Evolutionary conservation across 2,329 filamentous ascomycete genomes (phyloP).

Genomic region (Pseudonectria buxi): DNA sequence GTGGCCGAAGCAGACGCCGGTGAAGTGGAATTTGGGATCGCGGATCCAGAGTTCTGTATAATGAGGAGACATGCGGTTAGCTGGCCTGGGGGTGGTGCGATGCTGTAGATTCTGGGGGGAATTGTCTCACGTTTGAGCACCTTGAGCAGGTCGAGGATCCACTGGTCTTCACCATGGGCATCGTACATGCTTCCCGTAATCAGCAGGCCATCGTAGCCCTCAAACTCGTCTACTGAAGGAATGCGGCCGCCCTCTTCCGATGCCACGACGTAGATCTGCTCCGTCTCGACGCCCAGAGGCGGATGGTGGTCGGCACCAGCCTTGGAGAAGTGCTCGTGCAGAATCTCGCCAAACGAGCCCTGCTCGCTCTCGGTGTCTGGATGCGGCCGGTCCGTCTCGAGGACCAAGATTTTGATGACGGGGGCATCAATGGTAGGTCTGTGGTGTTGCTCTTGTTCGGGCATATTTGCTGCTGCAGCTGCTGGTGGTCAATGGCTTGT

Average conservation of each 20-base stretch:
- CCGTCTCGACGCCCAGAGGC: constrained; percentile 46
- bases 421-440: constrained; percentile 18
- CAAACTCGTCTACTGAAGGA: constrained; percentile 42
- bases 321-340: constrained; percentile 42
- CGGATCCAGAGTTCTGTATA: constrained; percentile 44
- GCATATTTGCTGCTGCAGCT: neutral
- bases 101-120: too few species aligned
- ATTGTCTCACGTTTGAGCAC: constrained; percentile 35
- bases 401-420: constrained; percentile 39
- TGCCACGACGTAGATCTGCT: constrained; percentile 48
- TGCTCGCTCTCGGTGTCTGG: constrained; percentile 40
- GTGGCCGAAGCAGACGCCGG: constrained; percentile 78
- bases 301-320: constrained; percentile 48
- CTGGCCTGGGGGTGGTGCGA: too few species aligned
- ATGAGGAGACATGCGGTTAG: neutral
- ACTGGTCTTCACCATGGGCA: constrained; percentile 62
- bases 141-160: constrained; percentile 65
- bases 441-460: constrained; percentile 11
- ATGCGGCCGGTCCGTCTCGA: constrained; percentile 52
- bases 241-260: constrained; percentile 40
- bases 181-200: constrained; percentile 65
- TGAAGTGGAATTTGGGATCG: constrained; percentile 48
- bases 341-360: constrained; percentile 49
- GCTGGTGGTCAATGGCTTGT: neutral
- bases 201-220: constrained; percentile 65